These are phyloP conservation scores for Kurtzmaniella quercitrusa DNA, from an alignment of 1,139 yeast species.

Conservation along the genomic window DNA sequence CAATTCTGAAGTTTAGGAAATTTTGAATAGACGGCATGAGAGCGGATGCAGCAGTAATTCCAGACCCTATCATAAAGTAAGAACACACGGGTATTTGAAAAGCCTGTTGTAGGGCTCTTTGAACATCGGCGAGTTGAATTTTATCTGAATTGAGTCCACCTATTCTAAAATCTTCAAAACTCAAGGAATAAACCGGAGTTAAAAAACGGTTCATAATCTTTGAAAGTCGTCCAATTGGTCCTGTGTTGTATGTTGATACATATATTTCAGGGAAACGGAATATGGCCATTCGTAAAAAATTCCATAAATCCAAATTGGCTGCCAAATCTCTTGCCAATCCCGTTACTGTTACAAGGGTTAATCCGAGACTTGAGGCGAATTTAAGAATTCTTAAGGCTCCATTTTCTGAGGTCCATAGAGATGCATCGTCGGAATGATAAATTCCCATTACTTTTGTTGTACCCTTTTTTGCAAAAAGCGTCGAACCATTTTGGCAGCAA, in stretches of 20 bases:
- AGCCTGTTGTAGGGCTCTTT: constrained; percentile 10
- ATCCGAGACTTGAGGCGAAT: constrained; percentile 7
- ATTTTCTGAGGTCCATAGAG: constrained; percentile 11
- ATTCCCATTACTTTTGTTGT: constrained; percentile 11
- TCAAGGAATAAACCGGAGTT: constrained; percentile 10
- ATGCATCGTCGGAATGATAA: constrained; percentile 7
- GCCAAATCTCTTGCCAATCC: constrained; percentile 7
- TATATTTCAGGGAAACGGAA: constrained; percentile 8
- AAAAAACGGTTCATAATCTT: constrained; percentile 10
- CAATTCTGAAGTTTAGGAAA: constrained; percentile 9
- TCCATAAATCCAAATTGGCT: constrained; percentile 11
- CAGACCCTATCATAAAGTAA: constrained; percentile 11
- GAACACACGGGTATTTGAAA: constrained; percentile 9
- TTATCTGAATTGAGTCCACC: constrained; percentile 1
- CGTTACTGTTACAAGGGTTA: constrained; percentile 8
- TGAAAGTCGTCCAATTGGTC: constrained; percentile 11
- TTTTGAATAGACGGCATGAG: constrained; percentile 10
- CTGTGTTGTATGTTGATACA: constrained; percentile 11
- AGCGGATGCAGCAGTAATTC: constrained; percentile 6
- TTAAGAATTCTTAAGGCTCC: constrained; percentile 9
- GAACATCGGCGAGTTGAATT: constrained; percentile 8
- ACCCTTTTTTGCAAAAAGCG: constrained; percentile 8
- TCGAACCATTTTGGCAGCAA: constrained; percentile 4
- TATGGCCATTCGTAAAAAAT: constrained; percentile 6
- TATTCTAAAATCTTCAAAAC: neutral